phyloP scores from a whole-genome alignment of 139 green algal genomes.

The Chlamydomonas incerta region DNA sequence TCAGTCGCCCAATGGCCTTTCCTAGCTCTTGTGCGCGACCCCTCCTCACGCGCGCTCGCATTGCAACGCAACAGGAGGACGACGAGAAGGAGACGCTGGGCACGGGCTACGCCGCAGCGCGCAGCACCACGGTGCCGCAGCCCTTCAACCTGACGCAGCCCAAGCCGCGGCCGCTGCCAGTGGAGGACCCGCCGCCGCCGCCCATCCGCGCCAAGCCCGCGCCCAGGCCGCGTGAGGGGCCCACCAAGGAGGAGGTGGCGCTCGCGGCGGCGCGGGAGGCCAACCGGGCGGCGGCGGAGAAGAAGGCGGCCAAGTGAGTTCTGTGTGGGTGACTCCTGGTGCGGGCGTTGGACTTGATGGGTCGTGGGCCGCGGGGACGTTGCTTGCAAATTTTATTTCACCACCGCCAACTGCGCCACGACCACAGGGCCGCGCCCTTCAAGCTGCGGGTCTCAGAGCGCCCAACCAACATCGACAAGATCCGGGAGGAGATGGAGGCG shows the following conservation, averaged over 20 bases:
- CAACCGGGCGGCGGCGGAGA: constrained; percentile 47
- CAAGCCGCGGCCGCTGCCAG: constrained; percentile 69
- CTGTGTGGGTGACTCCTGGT: too few relatives aligned
- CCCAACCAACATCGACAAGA: constrained; percentile 71
- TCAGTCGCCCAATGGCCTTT: too few relatives aligned
- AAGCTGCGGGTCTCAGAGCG: constrained; percentile 69
- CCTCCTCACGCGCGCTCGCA: neutral
- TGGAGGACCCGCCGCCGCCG: constrained; percentile 59
- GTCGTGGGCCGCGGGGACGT: too few relatives aligned
- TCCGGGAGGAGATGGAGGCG: constrained; percentile 70
- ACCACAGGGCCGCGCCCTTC: constrained; percentile 58
- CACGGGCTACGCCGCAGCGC: neutral
- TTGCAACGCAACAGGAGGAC: neutral
- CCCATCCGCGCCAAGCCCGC: constrained; percentile 46
- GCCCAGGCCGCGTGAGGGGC: constrained; percentile 55
- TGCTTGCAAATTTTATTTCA: too few relatives aligned
- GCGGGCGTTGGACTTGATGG: neutral
- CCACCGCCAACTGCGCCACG: too few relatives aligned
- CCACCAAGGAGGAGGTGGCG: constrained; percentile 74
- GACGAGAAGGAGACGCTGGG: constrained; percentile 33
- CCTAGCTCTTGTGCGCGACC: too few relatives aligned
- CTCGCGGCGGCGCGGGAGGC: constrained; percentile 63
- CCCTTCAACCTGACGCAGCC: constrained; percentile 79
- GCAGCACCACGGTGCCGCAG: constrained; percentile 52
- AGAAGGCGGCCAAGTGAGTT: constrained; percentile 29